phyloP scores from a whole-genome alignment of 345 rosid genomes.

The Rhodamnia rubescens region DNA sequence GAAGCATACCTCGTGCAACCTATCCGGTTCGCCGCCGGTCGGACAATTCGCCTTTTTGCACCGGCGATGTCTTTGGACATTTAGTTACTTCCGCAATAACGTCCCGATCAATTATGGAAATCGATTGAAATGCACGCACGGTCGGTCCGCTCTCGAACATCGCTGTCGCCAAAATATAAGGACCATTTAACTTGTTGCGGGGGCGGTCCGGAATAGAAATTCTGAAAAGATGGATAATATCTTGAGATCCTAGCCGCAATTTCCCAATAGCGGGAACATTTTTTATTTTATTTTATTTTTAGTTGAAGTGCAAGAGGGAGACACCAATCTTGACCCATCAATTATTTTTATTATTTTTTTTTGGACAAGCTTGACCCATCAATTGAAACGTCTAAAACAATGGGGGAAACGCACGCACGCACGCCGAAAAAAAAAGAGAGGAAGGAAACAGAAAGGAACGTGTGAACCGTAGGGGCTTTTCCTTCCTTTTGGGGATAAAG shows the following conservation, averaged over 20 bases:
- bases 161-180: too few relatives aligned
- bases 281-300: too few relatives aligned
- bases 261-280: too few relatives aligned
- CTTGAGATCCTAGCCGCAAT: too few relatives aligned
- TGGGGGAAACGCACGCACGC: background rate
- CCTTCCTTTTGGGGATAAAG: background rate
- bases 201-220: too few relatives aligned
- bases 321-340: background rate
- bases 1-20: background rate
- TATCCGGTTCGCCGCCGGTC: too few relatives aligned
- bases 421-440: background rate
- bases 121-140: background rate
- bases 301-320: too few relatives aligned
- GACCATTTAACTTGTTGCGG: too few relatives aligned
- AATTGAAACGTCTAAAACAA: background rate
- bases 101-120: fast-evolving
- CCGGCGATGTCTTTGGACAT: fast-evolving
- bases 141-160: background rate
- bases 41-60: fast-evolving
- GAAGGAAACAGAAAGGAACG: background rate
- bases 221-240: background rate
- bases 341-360: too few relatives aligned
- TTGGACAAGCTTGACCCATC: background rate
- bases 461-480: background rate
- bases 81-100: background rate